Evolutionary conservation across 2,329 filamentous ascomycete genomes (phyloP), one percentile per base, ranked within the genome.

Genomic region (Diaporthe citrichinensis): DNA sequence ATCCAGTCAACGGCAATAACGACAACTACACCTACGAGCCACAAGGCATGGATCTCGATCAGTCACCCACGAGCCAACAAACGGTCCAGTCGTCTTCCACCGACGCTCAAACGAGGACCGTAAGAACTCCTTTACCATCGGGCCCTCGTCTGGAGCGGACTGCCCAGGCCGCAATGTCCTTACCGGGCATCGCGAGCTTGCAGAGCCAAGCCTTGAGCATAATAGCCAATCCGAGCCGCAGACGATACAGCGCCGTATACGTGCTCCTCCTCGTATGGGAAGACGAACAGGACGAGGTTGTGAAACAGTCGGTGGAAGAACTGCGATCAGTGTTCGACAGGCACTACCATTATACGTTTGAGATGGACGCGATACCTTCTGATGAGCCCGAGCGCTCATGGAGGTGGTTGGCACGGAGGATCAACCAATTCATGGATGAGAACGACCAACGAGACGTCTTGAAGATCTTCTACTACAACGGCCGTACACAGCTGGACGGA

Each of bases 391-490:
- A 85, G 78, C 89, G 85, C 80, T 85, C 89, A 4, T 89, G 86
- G 84, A 85, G 88, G 75, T 91, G 89, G 89, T 84, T 91, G 59
- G 86, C 87, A 4, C 84, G 86, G 23, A 86, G 85, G 61, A 85
- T 91, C 36, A 87, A 86, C 75, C 85, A 88, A 55, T 91, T 91
- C 80, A 85, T 88, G 62, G 88, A 89, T 73, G 86, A 88, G 36
- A 84, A 85, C 53, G 89, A 91, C 77, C 86, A 88, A 71, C 87
- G 90, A 55, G 89, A 91, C 78, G 86, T 89, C 28, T 80, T 92
- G 74, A 91, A 91, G 79, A 87, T 92, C 73, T 86, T 92, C 62
- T 91, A 90, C 80, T 92, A 92, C 78, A 87, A 86, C 20, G 90
- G 90, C 9, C 85, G 88, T 74, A 90, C 87, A 55, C 89, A 87